phyloP scores from a whole-genome alignment of 306 rosid species.

The Cicer arietinum region DNA sequence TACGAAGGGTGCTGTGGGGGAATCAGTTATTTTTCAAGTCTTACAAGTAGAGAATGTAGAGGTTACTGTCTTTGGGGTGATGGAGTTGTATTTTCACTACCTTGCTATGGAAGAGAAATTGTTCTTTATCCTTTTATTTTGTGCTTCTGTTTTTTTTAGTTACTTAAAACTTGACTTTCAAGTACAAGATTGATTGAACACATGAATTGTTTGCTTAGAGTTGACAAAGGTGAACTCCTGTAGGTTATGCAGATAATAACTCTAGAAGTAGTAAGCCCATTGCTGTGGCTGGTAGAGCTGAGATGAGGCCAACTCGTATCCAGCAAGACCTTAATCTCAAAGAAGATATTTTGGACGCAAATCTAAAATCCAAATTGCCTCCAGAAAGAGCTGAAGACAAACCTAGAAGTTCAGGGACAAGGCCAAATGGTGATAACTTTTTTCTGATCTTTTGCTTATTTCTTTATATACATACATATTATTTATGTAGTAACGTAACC shows the following conservation, averaged over 20 bases:
- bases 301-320: constrained; percentile 47
- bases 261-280: constrained; percentile 51
- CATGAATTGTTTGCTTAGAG: constrained; percentile 27
- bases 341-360: constrained; percentile 40
- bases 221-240: constrained; percentile 40
- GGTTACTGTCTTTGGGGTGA: neutral
- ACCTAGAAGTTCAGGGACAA: constrained; percentile 68
- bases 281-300: constrained; percentile 46
- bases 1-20: too few species aligned
- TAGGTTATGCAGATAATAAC: constrained; percentile 52
- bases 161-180: neutral
- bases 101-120: neutral
- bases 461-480: neutral
- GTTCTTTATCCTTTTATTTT: neutral
- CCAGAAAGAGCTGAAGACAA: constrained; percentile 65
- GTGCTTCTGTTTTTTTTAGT: neutral
- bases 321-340: constrained; percentile 48
- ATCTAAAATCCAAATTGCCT: constrained; percentile 42
- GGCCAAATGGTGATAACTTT: constrained; percentile 76
- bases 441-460: constrained; percentile 25
- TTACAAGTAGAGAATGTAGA: too few species aligned
- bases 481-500: constrained; percentile 14
- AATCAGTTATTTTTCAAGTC: too few species aligned
- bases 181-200: constrained; percentile 8
- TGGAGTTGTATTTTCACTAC: neutral